Percentiles rank a stretch among this genome's conserved stretches.
These are phyloP conservation scores for Eucalyptus viminalis DNA, from an alignment of 345 rosid species.

Conservation along the genomic window DNA sequence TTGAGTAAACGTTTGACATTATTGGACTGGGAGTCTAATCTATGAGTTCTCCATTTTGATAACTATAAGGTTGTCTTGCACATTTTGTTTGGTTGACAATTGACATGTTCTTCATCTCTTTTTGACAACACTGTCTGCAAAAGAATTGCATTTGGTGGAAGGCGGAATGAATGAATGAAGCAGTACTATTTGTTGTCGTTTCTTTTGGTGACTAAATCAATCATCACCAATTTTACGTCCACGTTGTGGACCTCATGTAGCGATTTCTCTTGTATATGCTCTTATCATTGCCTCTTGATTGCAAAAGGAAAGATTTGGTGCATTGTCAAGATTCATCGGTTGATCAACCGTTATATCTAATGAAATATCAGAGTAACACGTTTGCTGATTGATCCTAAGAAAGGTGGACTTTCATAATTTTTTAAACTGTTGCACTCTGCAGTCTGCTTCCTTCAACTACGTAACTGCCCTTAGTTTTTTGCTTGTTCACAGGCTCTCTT, in stretches of 20 bases:
- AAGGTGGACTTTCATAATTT: background rate
- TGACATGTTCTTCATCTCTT: background rate
- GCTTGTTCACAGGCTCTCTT: too few species aligned
- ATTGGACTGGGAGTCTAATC: too few species aligned
- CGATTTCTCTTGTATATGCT: background rate
- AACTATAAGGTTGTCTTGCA: background rate
- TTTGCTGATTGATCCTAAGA: background rate
- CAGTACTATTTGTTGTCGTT: background rate
- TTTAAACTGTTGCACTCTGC: background rate
- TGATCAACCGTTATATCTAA: background rate
- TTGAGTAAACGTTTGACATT: too few species aligned
- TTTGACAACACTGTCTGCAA: background rate
- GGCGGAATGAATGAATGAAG: background rate
- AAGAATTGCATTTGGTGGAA: background rate
- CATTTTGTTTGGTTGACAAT: background rate
- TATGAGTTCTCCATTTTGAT: too few species aligned
- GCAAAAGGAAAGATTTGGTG: background rate
- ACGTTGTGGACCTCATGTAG: background rate
- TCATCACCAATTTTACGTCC: background rate
- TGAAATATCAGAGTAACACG: background rate
- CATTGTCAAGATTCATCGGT: background rate
- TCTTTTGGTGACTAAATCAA: background rate
- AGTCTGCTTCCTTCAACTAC: too few species aligned
- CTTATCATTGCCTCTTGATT: background rate
- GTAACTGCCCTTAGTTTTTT: too few species aligned